Conservation (phyloP, 352 stramenopile genomes). For the Globisporangium lucens region DNA sequence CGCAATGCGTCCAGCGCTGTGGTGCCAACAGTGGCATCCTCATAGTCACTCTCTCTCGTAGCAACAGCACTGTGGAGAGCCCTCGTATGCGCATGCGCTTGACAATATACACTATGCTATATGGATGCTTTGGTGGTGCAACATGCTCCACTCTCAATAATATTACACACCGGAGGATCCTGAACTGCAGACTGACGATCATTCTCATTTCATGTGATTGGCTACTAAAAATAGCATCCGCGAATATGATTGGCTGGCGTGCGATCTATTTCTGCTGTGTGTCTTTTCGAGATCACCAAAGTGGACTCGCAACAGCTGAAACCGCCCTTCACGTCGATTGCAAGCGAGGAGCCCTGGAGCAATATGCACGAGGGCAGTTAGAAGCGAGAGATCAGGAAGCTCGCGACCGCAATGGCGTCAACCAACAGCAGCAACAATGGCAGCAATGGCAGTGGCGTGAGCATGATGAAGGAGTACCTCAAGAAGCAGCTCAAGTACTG, state of each 20-base stretch:
- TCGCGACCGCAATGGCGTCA: not conserved
- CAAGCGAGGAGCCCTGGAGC: too few relatives aligned
- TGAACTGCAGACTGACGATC: not conserved
- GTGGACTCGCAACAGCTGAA: not conserved
- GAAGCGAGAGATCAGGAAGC: not conserved
- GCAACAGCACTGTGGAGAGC: too few relatives aligned
- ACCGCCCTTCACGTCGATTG: not conserved
- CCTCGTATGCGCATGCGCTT: not conserved
- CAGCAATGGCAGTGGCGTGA: constrained; percentile 9
- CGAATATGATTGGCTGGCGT: not conserved
- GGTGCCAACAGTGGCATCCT: not conserved
- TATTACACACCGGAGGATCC: not conserved
- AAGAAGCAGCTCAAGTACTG: constrained; percentile 63
- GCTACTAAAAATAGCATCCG: not conserved
- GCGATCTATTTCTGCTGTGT: not conserved
- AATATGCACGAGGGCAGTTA: not conserved
- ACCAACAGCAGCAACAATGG: constrained; percentile 14
- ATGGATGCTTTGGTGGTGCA: not conserved
- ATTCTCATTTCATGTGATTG: not conserved
- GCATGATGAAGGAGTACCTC: constrained; percentile 74
- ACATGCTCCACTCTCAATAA: not conserved
- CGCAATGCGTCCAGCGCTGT: not conserved
- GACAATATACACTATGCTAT: not conserved
- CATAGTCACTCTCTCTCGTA: not conserved
- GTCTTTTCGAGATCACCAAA: not conserved